A percentile compares a stretch with the other conserved stretches of the same genome.
These are phyloP conservation scores for Psilocybe cubensis DNA, from an alignment of 768 basidiomycete genomes.

Conservation along the genomic window DNA sequence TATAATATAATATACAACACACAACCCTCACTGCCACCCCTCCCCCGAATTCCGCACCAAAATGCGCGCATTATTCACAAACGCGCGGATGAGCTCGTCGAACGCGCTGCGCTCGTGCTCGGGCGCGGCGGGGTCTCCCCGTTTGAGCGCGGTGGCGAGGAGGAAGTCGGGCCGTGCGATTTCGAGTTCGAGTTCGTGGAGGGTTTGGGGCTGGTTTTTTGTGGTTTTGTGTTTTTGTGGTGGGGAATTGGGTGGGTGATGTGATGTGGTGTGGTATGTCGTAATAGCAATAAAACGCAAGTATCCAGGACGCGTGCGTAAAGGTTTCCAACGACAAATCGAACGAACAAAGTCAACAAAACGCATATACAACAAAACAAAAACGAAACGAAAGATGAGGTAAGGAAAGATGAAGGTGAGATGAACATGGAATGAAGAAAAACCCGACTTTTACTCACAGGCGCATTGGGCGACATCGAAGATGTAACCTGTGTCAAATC, in stretches of 20 bases:
- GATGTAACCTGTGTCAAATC: conserved; percentile 93
- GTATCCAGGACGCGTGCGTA: too few species aligned
- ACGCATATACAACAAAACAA: conserved; percentile 2
- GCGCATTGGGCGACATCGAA: conserved; percentile 44
- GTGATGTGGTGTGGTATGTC: too few species aligned
- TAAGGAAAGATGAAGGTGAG: neutral
- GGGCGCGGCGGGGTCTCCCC: conserved; percentile 58
- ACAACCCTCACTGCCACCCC: conserved; percentile 25
- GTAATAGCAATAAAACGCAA: too few species aligned
- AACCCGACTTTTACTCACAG: too few species aligned
- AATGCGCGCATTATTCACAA: conserved; percentile 93
- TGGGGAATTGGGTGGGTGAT: too few species aligned
- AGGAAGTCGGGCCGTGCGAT: conserved; percentile 73
- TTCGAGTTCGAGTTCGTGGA: conserved; percentile 94
- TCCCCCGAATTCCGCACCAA: conserved; percentile 68
- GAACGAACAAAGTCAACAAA: neutral
- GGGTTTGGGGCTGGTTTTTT: conserved; percentile 57
- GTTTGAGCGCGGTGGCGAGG: conserved; percentile 69
- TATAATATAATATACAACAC: too few species aligned
- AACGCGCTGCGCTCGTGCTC: conserved; percentile 77
- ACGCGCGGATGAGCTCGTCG: conserved; percentile 89
- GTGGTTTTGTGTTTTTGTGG: too few species aligned
- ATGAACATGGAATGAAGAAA: too few species aligned
- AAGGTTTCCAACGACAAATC: too few species aligned
- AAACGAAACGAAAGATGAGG: neutral